phyloP scores from a whole-genome alignment of 2,329 filamentous ascomycete species.

The Arthrobotrys conoides region DNA sequence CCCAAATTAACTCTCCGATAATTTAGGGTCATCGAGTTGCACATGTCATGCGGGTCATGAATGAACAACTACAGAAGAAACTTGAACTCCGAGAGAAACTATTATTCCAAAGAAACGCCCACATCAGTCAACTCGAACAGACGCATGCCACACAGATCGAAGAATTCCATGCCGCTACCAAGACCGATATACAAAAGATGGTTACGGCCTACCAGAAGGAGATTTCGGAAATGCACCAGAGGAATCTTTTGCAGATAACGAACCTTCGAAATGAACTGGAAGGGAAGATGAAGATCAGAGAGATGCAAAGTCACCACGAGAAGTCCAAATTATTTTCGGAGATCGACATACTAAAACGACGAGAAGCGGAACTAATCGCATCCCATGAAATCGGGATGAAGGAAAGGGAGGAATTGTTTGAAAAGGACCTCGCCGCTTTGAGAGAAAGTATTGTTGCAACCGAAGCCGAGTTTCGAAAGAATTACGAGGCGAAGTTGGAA shows the following conservation, averaged over 20 bases:
- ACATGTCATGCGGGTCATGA: slow-evolving; percentile 61
- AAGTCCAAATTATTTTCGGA: slow-evolving; percentile 32
- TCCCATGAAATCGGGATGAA: slow-evolving; percentile 44
- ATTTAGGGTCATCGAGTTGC: slow-evolving; percentile 56
- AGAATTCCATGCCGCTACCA: slow-evolving; percentile 60
- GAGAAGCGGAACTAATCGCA: slow-evolving; percentile 41
- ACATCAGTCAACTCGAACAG: slow-evolving; percentile 60
- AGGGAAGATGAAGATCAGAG: slow-evolving; percentile 39
- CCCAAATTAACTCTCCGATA: neutral
- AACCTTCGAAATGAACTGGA: slow-evolving; percentile 59
- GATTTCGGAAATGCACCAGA: slow-evolving; percentile 59
- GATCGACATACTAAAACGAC: slow-evolving; percentile 40
- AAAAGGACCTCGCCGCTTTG: slow-evolving; percentile 43
- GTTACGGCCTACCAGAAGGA: slow-evolving; percentile 56
- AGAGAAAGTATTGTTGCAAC: slow-evolving; percentile 54
- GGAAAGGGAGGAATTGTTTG: slow-evolving; percentile 52
- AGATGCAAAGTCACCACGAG: slow-evolving; percentile 43
- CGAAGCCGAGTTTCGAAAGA: slow-evolving; percentile 55
- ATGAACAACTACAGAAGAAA: slow-evolving; percentile 60
- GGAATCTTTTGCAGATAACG: slow-evolving; percentile 56
- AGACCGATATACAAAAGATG: slow-evolving; percentile 58
- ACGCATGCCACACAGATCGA: slow-evolving; percentile 58
- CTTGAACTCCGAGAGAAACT: slow-evolving; percentile 59
- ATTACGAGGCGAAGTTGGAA: slow-evolving; percentile 56
- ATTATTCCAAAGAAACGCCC: slow-evolving; percentile 56